A percentile compares a stretch with the other conserved stretches of the same genome.
phyloP scores from a whole-genome alignment of 306 rosid genomes.

The Begonia loranthoides region DNA sequence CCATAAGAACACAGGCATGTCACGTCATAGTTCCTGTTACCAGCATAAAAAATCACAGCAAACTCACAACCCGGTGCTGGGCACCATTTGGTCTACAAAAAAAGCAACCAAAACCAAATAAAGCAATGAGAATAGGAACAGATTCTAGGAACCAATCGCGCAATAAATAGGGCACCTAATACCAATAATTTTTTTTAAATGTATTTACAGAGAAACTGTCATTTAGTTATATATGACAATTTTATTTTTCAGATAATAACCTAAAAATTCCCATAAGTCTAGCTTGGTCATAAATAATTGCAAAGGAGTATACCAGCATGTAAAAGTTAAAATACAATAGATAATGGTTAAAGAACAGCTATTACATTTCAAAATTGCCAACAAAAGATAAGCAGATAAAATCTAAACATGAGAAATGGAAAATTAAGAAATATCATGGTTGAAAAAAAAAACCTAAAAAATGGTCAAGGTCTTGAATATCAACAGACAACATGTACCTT shows the following conservation, averaged over 20 bases:
- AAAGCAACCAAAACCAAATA: slow-evolving; percentile 1
- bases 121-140: not conserved
- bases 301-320: no score
- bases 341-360: not conserved
- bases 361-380: not conserved
- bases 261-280: no score
- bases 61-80: slow-evolving; percentile 78
- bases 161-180: not conserved
- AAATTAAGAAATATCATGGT: no score
- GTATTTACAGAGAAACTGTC: no score
- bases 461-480: not conserved
- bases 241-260: no score
- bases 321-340: no score
- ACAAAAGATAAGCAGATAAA: not conserved
- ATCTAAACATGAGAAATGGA: no score
- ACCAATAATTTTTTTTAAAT: no score
- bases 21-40: slow-evolving; percentile 41
- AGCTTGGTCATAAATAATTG: no score
- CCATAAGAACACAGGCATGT: slow-evolving; percentile 51
- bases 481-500: slow-evolving; percentile 14
- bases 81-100: slow-evolving; percentile 66
- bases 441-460: no score
- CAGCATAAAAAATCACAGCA: slow-evolving; percentile 54
- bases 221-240: no score
- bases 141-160: not conserved